Percentiles rank a stretch among this genome's conserved stretches.
Evolutionary conservation across 441 rosid genomes (phyloP).

Genomic region (Pelargonium exstipulatum): DNA sequence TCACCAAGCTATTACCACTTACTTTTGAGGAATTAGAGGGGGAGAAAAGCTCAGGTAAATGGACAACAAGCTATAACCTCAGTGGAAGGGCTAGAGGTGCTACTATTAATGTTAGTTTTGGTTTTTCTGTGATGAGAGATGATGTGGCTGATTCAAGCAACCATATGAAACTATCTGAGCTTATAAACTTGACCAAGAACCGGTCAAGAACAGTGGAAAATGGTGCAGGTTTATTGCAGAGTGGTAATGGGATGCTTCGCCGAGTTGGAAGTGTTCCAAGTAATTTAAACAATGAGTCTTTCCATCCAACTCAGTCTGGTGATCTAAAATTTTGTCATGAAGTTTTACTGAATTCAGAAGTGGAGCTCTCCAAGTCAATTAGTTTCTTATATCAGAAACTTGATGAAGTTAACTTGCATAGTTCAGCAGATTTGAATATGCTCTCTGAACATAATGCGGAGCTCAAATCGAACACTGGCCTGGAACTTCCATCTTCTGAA

Average conservation of each 20-base stretch:
- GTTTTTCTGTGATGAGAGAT: constrained; percentile 59
- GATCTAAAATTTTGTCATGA: constrained; percentile 72
- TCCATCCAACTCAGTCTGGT: constrained; percentile 34
- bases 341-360: constrained; percentile 48
- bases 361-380: constrained; percentile 38
- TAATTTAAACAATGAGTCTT: constrained; percentile 14
- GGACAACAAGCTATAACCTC: constrained; percentile 57
- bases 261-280: too few relatives aligned
- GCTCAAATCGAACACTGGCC: constrained; percentile 25
- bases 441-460: constrained; percentile 34
- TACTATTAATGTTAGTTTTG: constrained; percentile 71
- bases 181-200: not conserved
- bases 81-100: constrained; percentile 77
- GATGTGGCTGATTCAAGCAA: constrained; percentile 32
- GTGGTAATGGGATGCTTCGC: too few relatives aligned
- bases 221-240: too few relatives aligned
- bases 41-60: constrained; percentile 50
- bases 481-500: constrained; percentile 13
- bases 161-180: not conserved
- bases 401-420: constrained; percentile 48
- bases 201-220: too few relatives aligned
- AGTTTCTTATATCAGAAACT: constrained; percentile 38
- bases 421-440: constrained; percentile 31
- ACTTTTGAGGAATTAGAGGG: constrained; percentile 53
- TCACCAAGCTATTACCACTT: constrained; percentile 64